Conservation (phyloP, 352 stramenopile species). For the Globisporangium alternatum region DNA sequence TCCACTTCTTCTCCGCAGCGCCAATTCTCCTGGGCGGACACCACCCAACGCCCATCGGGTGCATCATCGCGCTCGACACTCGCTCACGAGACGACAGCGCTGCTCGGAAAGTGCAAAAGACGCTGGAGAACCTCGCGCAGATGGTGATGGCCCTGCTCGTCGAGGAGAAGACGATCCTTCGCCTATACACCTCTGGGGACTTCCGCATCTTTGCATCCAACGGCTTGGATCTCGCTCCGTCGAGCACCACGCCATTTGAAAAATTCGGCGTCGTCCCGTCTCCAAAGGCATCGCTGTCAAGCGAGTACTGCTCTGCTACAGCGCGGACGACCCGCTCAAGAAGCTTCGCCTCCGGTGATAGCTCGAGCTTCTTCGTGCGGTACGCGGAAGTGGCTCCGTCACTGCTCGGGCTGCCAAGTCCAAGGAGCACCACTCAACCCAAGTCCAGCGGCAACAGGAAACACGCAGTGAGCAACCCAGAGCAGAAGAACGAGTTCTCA, state of each 20-base stretch:
- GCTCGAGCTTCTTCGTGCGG: conserved; percentile 10
- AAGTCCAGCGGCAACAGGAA: not conserved
- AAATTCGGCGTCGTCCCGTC: conserved; percentile 33
- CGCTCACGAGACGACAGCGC: conserved; percentile 30
- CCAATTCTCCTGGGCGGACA: conserved; percentile 27
- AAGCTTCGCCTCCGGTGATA: conserved; percentile 10
- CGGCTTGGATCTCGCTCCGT: conserved; percentile 25
- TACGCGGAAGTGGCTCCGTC: conserved; percentile 5
- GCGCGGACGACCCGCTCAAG: conserved; percentile 4
- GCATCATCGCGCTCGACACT: conserved; percentile 61
- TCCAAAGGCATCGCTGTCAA: conserved; percentile 1
- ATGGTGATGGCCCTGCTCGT: conserved; percentile 60
- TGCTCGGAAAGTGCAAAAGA: conserved; percentile 48
- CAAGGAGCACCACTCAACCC: not conserved
- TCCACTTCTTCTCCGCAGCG: conserved; percentile 62
- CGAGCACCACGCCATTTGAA: conserved; percentile 24
- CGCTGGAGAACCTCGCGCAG: conserved; percentile 54
- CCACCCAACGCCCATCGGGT: conserved; percentile 36
- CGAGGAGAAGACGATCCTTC: conserved; percentile 55
- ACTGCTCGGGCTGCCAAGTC: not conserved
- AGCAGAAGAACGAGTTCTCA: conserved; percentile 5
- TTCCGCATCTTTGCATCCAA: conserved; percentile 57
- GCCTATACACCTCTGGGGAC: conserved; percentile 57
- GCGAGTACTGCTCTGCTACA: not conserved
- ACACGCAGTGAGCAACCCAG: conserved; percentile 14